These are phyloP conservation scores for Furcasterigmium furcatum DNA, from an alignment of 2,329 filamentous ascomycete genomes.

Conservation along the genomic window DNA sequence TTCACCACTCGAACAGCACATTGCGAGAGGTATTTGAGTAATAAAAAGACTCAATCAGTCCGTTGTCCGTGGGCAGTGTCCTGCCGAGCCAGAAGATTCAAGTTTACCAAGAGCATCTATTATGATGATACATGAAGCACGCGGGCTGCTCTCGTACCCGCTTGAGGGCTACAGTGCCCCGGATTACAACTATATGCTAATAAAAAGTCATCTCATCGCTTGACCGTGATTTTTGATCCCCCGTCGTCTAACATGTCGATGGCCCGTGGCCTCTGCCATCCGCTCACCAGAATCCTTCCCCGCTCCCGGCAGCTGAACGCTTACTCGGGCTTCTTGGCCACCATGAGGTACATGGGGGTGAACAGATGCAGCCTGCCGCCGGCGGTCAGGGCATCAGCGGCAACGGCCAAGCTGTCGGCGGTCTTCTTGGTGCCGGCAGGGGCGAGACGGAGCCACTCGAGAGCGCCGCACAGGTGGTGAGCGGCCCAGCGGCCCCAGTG, in stretches of 20 bases:
- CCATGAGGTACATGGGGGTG: constrained; percentile 98
- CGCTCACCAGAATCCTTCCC: not conserved
- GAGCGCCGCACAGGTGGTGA: constrained; percentile 71
- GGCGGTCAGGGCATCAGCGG: constrained; percentile 81
- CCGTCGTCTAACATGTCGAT: not conserved
- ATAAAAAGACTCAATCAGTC: no score
- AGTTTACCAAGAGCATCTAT: no score
- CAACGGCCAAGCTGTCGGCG: constrained; percentile 80
- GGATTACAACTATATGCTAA: no score
- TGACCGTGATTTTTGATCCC: not conserved
- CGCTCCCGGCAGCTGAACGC: not conserved
- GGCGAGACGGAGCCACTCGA: constrained; percentile 74
- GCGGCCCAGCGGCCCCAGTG: constrained; percentile 72
- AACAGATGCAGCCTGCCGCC: constrained; percentile 90
- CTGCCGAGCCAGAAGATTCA: no score
- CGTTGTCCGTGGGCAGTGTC: no score
- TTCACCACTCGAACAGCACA: no score
- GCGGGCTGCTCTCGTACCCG: no score
- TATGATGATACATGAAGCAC: no score
- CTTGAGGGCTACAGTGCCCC: no score
- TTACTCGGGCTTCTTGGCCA: constrained; percentile 72
- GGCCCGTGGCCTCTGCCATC: not conserved
- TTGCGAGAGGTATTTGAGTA: no score
- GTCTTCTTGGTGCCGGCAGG: constrained; percentile 89
- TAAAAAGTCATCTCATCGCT: not conserved